Conservation (phyloP, 176 grass and related monocot genomes). For the Cymbopogon citratus region DNA sequence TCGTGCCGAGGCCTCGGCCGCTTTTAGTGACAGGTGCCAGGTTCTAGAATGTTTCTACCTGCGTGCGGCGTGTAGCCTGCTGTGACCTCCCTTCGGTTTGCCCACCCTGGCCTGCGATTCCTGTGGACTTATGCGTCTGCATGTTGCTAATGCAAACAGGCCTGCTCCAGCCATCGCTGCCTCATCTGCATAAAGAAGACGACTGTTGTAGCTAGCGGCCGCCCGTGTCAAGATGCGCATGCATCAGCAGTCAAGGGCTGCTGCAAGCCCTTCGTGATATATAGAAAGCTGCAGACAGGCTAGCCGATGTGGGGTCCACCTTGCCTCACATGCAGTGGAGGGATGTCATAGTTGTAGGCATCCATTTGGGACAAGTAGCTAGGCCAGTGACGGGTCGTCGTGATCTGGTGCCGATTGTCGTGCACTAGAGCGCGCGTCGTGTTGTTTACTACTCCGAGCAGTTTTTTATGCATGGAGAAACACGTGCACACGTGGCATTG, state of each 20-base stretch:
- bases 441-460: background rate
- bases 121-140: background rate
- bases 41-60: background rate
- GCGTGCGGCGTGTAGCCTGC: background rate
- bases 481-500: background rate
- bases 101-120: background rate
- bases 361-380: background rate
- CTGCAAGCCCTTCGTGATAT: background rate
- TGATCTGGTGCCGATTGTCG: background rate
- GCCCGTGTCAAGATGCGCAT: background rate
- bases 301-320: fast-evolving
- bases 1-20: fast-evolving
- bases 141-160: too few relatives aligned
- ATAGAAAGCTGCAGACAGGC: background rate
- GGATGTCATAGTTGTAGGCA: background rate
- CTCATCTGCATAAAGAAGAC: background rate
- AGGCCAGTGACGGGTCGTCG: background rate
- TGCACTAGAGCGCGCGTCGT: too few relatives aligned
- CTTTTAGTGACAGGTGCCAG: background rate
- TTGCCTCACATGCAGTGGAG: background rate
- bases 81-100: background rate
- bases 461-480: background rate
- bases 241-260: background rate
- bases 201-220: fast-evolving
- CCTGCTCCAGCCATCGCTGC: too few relatives aligned